Evolutionary conservation across 306 rosid genomes (phyloP), one percentile per base, ranked within the genome.

Genomic region (Quercus wislizeni): DNA sequence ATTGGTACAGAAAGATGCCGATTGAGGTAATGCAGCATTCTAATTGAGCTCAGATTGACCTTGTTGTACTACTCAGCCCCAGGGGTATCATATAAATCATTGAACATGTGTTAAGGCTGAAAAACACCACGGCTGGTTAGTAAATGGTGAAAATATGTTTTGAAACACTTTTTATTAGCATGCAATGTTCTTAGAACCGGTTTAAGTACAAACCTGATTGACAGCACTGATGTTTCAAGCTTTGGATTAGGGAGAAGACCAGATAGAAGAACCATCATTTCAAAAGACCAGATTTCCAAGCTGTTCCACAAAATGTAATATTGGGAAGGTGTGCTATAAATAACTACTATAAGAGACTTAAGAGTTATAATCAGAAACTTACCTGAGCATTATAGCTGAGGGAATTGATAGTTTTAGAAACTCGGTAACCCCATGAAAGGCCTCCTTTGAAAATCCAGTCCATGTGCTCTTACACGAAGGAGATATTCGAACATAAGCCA

Each of bases 51-150:
- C 21, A 20, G 51, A 71, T 76, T 80, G 59, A 87, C 91, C 91
- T 85, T 18, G 62, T 73, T 46, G 86, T 80, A 63, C 82, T 78
- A 17, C 84, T 74, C 31, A 88, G 79, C 56, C 87, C 91, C 31
- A 85, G 85, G 9, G 91, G 89, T 83, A 88, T 75, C 89, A 85
- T 85, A 70, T 61, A 85, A 27, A 80, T 69, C 87, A 85, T 7
- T 9, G 87, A 51, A 69, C 81, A 28, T 3, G 90, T 87, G 56
- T 87, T 87, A 46, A 84, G 90, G 86, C 86, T 84, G 88, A 35
- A 78, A 65, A 49, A 71, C n/a, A 43, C 13, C 41, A 71, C 18
- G 23, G 10, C 5, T 52, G 5, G 43, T 52, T 23, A 71, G 43
- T 71, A 49, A 5, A 49, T 4, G 1, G 55, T 17, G 5, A 18